Conservation (phyloP, 2,329 filamentous ascomycete genomes). For the Cadophora sp. region DNA sequence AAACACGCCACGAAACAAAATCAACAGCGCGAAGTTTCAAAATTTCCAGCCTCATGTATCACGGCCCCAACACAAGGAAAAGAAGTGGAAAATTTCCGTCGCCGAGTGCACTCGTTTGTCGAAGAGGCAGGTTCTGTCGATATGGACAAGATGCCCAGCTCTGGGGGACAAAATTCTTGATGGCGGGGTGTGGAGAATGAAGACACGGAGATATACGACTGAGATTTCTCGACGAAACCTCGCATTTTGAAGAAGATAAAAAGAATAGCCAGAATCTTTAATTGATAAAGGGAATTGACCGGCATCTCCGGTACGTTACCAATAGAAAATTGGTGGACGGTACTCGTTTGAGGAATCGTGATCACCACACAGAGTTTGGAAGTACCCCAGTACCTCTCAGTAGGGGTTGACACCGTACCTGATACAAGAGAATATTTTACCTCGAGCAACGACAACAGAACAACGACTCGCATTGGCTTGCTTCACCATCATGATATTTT, state of each 20-base stretch:
- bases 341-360: neutral
- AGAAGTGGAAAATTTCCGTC: neutral
- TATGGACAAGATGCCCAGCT: neutral
- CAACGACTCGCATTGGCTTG: slow-evolving; percentile 1
- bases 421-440: neutral
- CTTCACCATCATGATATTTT: neutral
- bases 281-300: neutral
- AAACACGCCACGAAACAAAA: slow-evolving; percentile 11
- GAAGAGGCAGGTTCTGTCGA: slow-evolving; percentile 6
- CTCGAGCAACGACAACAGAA: neutral
- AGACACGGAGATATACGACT: neutral
- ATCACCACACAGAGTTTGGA: neutral
- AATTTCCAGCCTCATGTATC: neutral
- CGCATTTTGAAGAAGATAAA: neutral
- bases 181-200: neutral
- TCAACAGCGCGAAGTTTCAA: neutral
- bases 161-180: neutral
- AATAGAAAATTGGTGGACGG: neutral
- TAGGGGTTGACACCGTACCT: slow-evolving; percentile 3
- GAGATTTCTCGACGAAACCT: neutral
- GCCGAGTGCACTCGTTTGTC: neutral
- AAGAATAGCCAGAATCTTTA: neutral
- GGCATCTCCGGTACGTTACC: neutral
- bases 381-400: neutral
- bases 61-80: neutral